Evolutionary conservation across 1,284 basidiomycete genomes (phyloP), one percentile per base, ranked within the genome.

Genomic region (Sporisorium sorghi): DNA sequence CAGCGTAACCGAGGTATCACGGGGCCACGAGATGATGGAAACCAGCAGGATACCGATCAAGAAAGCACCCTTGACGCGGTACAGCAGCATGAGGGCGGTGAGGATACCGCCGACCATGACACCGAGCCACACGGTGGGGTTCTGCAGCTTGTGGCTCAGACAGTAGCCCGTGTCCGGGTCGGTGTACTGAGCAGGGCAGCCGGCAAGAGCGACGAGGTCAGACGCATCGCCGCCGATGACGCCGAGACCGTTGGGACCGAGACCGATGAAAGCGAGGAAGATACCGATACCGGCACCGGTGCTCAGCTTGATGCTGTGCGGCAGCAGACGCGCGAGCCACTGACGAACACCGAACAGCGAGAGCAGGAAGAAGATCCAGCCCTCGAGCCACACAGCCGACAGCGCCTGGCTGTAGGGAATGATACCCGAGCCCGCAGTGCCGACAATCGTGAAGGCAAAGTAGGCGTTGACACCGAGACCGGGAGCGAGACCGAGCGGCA

Each of bases 401-500:
- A 94, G 88, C 0, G 93, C 93, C 85, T 94, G 90, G 21, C 88
- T 87, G 84, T 93, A 95, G 3, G 89, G 87, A 76, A 93, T 90
- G 51, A 89, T 87, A 21, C 93, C 93, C 23, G 88, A 83, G 10
- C 92, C 92, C 76, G 93, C 90, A 85, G 89, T 90, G 9, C 93
- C 93, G 46, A 94, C 93, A 43, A 94, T 89, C 19, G 92, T 93
- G 86, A 92, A 94, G 19, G 93, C 88, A 84, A 95, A 94, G 90
- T 94, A 94, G 26, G 92, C 92, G 83, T 94, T 94, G 40, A 93
- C 86, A 78, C 79, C 79, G 40, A 84, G 76, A 61, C 84, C 85
- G n/a, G 84, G 86, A 11, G 86, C 86, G 24, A 87, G 83, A 62
- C 91, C 92, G 21, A 95, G 89, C 1, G 93, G 93, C 53, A 95